These are phyloP conservation scores for Hypoxylon lenormandii DNA, from an alignment of 495 filamentous ascomycete genomes.

Conservation along the genomic window DNA sequence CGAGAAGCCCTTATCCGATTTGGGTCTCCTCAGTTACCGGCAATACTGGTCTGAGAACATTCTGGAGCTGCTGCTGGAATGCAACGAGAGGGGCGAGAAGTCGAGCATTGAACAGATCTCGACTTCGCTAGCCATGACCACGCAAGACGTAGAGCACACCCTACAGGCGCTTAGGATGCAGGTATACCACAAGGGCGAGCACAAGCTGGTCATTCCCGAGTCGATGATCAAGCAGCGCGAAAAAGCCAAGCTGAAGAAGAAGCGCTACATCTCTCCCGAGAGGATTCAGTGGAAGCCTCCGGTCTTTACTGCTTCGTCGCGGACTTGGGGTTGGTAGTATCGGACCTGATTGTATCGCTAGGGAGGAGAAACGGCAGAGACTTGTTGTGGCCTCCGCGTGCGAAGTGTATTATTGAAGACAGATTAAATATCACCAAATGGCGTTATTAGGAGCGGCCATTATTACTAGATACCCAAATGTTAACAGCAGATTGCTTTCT, in stretches of 20 bases:
- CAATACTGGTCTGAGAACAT: conserved; percentile 98
- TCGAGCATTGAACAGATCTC: conserved; percentile 86
- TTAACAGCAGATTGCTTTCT: not conserved
- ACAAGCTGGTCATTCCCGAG: conserved; percentile 87
- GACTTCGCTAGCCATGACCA: conserved; percentile 86
- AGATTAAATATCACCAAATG: too few species aligned
- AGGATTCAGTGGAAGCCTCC: conserved; percentile 94
- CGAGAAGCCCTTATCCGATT: conserved; percentile 93
- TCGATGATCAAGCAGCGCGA: conserved; percentile 77
- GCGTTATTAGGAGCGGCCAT: too few species aligned
- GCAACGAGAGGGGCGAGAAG: conserved; percentile 69
- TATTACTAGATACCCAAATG: conserved; percentile 25
- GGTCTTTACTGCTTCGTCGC: conserved; percentile 84
- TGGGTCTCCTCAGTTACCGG: conserved; percentile 90
- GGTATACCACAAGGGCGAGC: conserved; percentile 90
- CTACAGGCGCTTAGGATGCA: conserved; percentile 93
- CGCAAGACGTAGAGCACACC: conserved; percentile 92
- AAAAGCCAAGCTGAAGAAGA: conserved; percentile 76
- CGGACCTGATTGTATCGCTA: not conserved
- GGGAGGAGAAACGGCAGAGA: conserved; percentile 2
- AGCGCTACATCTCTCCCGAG: conserved; percentile 77
- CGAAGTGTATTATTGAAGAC: too few species aligned
- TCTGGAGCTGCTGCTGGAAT: conserved; percentile 80
- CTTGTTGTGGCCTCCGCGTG: too few species aligned
- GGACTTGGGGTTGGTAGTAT: conserved; percentile 93